A percentile compares a stretch with the other conserved stretches of the same genome.
Evolutionary conservation across 805 yeast species (phyloP).

Genomic region (Wickerhamia fluorescens): DNA sequence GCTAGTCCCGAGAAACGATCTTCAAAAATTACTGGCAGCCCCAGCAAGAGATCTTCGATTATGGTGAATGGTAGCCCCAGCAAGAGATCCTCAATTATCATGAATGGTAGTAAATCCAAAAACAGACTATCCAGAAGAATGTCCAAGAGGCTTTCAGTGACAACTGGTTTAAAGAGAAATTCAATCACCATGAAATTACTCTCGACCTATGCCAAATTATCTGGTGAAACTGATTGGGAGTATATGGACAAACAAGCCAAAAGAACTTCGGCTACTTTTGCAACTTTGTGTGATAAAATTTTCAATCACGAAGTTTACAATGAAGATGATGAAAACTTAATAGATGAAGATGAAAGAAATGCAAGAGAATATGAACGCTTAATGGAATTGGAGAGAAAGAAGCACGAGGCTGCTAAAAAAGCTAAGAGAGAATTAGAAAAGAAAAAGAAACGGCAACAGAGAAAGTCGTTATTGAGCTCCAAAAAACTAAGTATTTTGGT

Average conservation of each 20-base stretch:
- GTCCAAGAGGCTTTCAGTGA: conserved; percentile 33
- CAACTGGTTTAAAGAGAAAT: conserved; percentile 50
- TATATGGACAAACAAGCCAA: conserved; percentile 65
- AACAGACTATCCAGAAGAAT: conserved; percentile 27
- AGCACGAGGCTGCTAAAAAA: conserved; percentile 47
- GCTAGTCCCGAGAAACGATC: conserved; percentile 15
- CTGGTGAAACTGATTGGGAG: conserved; percentile 60
- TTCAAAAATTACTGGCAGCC: background rate
- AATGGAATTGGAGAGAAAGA: conserved; percentile 38
- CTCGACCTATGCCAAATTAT: conserved; percentile 65
- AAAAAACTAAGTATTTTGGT: conserved; percentile 30
- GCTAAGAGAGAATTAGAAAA: conserved; percentile 43
- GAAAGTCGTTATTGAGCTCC: conserved; percentile 33
- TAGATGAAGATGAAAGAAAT: conserved; percentile 36
- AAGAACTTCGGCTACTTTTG: conserved; percentile 73
- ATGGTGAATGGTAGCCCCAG: conserved; percentile 7
- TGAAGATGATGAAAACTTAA: conserved; percentile 42
- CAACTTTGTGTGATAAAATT: conserved; percentile 67
- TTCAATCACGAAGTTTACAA: conserved; percentile 57
- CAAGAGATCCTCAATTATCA: conserved; percentile 24
- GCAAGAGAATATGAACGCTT: conserved; percentile 41
- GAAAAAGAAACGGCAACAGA: conserved; percentile 35
- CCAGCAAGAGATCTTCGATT: conserved; percentile 1
- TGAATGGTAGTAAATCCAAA: conserved; percentile 17
- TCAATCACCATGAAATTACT: conserved; percentile 66